Percentiles rank a stretch among this genome's conserved stretches.
Conservation (phyloP, 2,329 filamentous ascomycete species). For the Trichoderma polysporum region DNA sequence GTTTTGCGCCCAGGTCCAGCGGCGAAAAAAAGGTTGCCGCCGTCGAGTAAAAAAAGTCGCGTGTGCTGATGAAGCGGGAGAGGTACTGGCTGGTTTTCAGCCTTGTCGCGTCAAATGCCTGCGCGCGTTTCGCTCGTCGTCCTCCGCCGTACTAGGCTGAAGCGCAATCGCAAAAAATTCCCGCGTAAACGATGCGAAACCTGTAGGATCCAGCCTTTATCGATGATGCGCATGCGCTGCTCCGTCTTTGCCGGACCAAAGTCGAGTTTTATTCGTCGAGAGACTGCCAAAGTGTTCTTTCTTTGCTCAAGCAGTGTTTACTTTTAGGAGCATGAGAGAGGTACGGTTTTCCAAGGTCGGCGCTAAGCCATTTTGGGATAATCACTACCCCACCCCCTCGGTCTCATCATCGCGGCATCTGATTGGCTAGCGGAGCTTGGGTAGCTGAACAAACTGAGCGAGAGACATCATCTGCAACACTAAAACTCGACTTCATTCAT, state of each 20-base stretch:
- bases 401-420: conserved; percentile 3
- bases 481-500: not conserved
- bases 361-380: not conserved
- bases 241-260: not conserved
- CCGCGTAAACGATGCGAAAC: not conserved
- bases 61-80: not conserved
- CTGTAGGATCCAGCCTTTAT: not conserved
- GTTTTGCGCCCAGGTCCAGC: conserved; percentile 19
- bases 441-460: not conserved
- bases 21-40: not conserved
- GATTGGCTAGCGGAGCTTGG: conserved; percentile 13
- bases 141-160: not conserved
- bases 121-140: conserved; percentile 15
- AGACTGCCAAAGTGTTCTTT: conserved; percentile 17
- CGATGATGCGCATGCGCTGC: conserved; percentile 16
- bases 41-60: conserved; percentile 22
- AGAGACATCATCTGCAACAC: not conserved
- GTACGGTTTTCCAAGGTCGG: conserved; percentile 15
- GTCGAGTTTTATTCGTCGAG: not conserved
- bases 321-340: conserved; percentile 17
- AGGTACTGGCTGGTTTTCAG: not conserved
- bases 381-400: conserved; percentile 19
- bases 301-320: conserved; percentile 17
- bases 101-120: conserved; percentile 18
- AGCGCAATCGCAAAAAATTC: conserved; percentile 5